A percentile compares a stretch with the other conserved stretches of the same genome.
These are phyloP conservation scores for Sechiopsis laciniata DNA, from an alignment of 306 rosid species.

Conservation along the genomic window DNA sequence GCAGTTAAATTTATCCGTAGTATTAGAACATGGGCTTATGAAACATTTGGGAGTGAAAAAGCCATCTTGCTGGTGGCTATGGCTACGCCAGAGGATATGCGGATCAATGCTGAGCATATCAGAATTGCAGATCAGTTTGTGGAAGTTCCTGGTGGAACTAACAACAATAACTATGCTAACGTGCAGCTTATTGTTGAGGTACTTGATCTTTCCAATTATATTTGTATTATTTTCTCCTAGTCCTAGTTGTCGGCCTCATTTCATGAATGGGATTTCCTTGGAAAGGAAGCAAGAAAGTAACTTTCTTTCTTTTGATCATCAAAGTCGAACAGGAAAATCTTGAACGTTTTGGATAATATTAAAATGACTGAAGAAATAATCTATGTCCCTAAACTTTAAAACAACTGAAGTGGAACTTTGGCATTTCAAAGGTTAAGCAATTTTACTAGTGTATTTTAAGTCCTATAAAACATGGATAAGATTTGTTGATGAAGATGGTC, in stretches of 20 bases:
- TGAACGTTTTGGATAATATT: not conserved
- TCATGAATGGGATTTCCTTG: not conserved
- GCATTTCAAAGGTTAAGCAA: not conserved
- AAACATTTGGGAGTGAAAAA: constrained; percentile 90
- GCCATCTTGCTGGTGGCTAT: constrained; percentile 95
- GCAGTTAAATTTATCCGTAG: constrained; percentile 97
- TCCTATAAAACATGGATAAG: not conserved
- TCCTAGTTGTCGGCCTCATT: not conserved
- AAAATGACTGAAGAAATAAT: too few species aligned
- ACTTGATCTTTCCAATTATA: constrained; percentile 26
- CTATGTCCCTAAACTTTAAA: not conserved
- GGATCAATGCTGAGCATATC: constrained; percentile 99
- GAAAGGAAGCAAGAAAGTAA: not conserved
- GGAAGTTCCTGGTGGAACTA: constrained; percentile 99
- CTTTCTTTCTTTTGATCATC: constrained; percentile 1
- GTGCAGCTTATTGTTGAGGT: constrained; percentile 98
- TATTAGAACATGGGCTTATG: constrained; percentile 92
- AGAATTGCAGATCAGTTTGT: constrained; percentile 99
- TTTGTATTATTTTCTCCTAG: constrained; percentile 13
- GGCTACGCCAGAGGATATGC: constrained; percentile 99
- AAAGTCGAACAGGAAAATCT: not conserved
- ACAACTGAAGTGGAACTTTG: not conserved
- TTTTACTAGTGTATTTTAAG: not conserved
- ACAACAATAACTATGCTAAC: constrained; percentile 96
- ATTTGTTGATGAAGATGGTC: constrained; percentile 19